A percentile compares a stretch with the other conserved stretches of the same genome.
Conservation (phyloP, 2,329 filamentous ascomycete species). For the Aspergillus transmontanensis region DNA sequence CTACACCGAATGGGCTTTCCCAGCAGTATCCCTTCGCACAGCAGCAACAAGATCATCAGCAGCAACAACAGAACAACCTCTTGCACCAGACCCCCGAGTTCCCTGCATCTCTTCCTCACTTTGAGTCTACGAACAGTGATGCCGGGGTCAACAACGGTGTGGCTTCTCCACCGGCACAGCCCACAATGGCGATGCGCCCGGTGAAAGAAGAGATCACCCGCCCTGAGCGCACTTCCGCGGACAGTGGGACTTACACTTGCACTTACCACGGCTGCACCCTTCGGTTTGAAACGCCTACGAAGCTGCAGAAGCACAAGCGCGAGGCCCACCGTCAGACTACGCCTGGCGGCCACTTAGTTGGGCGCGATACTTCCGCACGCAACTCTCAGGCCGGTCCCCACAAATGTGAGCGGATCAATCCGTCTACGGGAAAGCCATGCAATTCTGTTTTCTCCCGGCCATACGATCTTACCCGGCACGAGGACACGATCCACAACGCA, state of each 20-base stretch:
- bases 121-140: slow-evolving; percentile 64
- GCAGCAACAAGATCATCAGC: slow-evolving; percentile 25
- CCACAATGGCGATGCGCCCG: slow-evolving; percentile 39
- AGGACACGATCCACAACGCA: slow-evolving; percentile 95
- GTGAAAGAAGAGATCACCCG: slow-evolving; percentile 44
- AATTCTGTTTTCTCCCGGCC: slow-evolving; percentile 92
- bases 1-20: slow-evolving; percentile 46
- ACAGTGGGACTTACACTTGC: slow-evolving; percentile 91
- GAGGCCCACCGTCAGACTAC: slow-evolving; percentile 83
- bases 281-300: slow-evolving; percentile 83
- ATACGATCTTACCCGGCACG: slow-evolving; percentile 94
- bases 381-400: slow-evolving; percentile 93
- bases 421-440: slow-evolving; percentile 91
- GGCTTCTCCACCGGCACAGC: slow-evolving; percentile 35
- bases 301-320: slow-evolving; percentile 92
- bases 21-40: slow-evolving; percentile 55
- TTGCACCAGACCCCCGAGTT: slow-evolving; percentile 57
- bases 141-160: slow-evolving; percentile 33
- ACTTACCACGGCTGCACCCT: slow-evolving; percentile 89
- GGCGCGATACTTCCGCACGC: slow-evolving; percentile 53
- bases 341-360: slow-evolving; percentile 50
- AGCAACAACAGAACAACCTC: slow-evolving; percentile 34
- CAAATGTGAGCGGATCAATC: slow-evolving; percentile 89
- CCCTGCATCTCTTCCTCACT: slow-evolving; percentile 60
- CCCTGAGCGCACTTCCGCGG: slow-evolving; percentile 68